A percentile compares a stretch with the other conserved stretches of the same genome.
Evolutionary conservation across 176 grass and related monocot species (phyloP).

Genomic region (Cenchrus purpureus): DNA sequence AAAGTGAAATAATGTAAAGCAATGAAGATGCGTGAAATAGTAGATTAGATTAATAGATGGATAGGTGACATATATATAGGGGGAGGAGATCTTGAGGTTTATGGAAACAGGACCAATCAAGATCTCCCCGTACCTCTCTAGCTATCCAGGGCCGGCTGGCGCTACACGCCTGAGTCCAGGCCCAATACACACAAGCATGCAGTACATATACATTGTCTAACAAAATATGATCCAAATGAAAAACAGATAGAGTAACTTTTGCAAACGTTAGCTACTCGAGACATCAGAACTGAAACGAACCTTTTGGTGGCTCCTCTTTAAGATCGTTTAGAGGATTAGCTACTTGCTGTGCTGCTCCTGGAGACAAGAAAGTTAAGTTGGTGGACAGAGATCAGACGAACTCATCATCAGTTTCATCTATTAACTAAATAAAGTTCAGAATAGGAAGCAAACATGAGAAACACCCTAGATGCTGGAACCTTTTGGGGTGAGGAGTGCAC

Average conservation of each 20-base stretch:
- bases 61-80: too few relatives aligned
- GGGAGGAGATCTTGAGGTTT: too few relatives aligned
- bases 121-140: too few relatives aligned
- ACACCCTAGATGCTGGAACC: neutral
- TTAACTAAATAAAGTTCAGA: neutral
- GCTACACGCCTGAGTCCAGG: too few relatives aligned
- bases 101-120: too few relatives aligned
- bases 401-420: neutral
- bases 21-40: too few relatives aligned
- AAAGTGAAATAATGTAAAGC: too few relatives aligned
- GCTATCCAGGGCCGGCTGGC: too few relatives aligned
- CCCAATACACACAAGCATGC: too few relatives aligned
- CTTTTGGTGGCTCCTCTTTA: neutral
- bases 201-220: too few relatives aligned
- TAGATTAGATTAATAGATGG: too few relatives aligned
- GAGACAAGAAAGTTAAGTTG: conserved; percentile 27
- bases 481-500: neutral
- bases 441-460: neutral
- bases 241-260: neutral
- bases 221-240: neutral
- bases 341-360: conserved; percentile 20
- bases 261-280: neutral
- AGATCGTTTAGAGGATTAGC: neutral
- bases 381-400: neutral
- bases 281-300: conserved; percentile 31